Evolutionary conservation across 805 yeast species (phyloP).

Genomic region (Kuraishia hungarica): DNA sequence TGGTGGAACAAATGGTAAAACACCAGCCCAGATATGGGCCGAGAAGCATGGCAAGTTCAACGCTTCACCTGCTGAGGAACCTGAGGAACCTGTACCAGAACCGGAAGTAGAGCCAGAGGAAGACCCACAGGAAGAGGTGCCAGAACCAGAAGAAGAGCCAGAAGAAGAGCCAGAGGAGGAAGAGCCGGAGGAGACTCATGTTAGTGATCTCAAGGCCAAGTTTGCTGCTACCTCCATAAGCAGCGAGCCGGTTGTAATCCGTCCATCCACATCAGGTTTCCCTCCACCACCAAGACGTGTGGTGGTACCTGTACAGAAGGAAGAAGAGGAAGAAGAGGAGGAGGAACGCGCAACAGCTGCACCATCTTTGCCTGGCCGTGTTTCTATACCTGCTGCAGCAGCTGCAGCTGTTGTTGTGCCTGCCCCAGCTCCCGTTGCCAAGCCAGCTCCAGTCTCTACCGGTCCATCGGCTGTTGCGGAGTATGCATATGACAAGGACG

Average conservation of each 20-base stretch:
- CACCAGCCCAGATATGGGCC: constrained; percentile 96
- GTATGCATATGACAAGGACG: constrained; percentile 71
- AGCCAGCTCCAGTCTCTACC: constrained; percentile 4
- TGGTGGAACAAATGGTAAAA: constrained; percentile 68
- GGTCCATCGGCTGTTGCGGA: constrained; percentile 57
- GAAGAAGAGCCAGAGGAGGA: constrained; percentile 6
- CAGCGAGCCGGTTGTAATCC: not conserved
- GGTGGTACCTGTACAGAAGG: constrained; percentile 4
- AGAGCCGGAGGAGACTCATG: constrained; percentile 1
- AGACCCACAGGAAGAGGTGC: constrained; percentile 1
- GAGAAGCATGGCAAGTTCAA: constrained; percentile 70
- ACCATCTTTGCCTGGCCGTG: constrained; percentile 1
- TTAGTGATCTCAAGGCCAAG: not conserved
- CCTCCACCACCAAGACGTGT: constrained; percentile 1
- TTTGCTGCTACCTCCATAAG: not conserved
- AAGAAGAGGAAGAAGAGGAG: constrained; percentile 3
- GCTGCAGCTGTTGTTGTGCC: constrained; percentile 4
- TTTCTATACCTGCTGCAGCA: constrained; percentile 1
- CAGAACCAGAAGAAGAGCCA: constrained; percentile 1
- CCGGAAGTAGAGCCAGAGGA: constrained; percentile 9
- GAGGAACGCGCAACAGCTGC: constrained; percentile 12
- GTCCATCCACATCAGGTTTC: not conserved
- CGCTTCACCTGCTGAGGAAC: constrained; percentile 21
- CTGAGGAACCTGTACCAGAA: constrained; percentile 12
- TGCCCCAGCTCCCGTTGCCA: constrained; percentile 11